Evolutionary conservation across 768 basidiomycete species (phyloP), one percentile per base, ranked within the genome.

Genomic region (Amanita muscaria): DNA sequence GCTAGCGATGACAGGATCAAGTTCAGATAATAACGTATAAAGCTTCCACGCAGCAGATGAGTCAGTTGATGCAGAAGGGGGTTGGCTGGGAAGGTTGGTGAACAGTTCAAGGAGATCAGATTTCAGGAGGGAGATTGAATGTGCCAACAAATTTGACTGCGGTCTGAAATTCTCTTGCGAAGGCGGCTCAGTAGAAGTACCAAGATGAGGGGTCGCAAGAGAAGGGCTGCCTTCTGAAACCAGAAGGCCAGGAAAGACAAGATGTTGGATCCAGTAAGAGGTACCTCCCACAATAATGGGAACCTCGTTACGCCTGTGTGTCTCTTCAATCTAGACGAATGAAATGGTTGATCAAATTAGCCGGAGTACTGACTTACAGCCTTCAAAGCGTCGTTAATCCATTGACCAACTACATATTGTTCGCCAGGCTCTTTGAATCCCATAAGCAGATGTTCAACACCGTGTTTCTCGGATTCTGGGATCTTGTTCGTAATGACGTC

Each of bases 201-300:
- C 5, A 8, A 35, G 24, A n/a, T n/a, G 27, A 29, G 27, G 12
- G 7, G 27, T 29, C 27, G 12, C 27, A 6, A 29, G 27, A 12
- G 27, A 29, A 48, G 47, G 38, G 18, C 37, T 56, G 18, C 51
- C 53, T 37, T 64, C 63, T 5, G 59, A 52, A 37, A 62, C 65
- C 27, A 92, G 67, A 18, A 85, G 76, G 55, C 83, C 79, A 0
- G 92, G 88, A 56, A 98, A 97, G 10, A 98, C 67, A 30, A 96
- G 78, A 59, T 99, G 89, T 55, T 99, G 94, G 19, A 94, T 87
- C 84, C 93, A 99, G 59, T 99, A 99, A 3, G 89, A 80, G 2
- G 96, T 98, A 4, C 96, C 96, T 2, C 96, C 96, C 36, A 94
- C 92, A 5, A 94, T 69, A 45, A 99, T 87, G 0, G 96, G 94